Conservation (phyloP, 306 rosid genomes). For the Pueraria montana region DNA sequence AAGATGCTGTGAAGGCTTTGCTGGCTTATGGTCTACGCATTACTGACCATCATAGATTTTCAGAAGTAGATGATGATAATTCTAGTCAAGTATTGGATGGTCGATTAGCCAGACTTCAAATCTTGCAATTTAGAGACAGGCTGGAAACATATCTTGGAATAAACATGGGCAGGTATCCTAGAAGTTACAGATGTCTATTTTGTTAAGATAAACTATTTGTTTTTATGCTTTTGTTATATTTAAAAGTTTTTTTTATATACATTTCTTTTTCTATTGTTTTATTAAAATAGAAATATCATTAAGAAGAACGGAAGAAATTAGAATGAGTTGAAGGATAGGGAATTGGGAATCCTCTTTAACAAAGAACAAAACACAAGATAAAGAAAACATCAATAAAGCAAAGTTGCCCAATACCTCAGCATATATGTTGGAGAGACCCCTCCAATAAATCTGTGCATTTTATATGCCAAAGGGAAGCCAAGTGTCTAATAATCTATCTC, state of each 20-base stretch:
- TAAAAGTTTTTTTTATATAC: background rate
- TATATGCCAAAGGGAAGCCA: background rate
- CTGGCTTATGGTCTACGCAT: constrained; percentile 81
- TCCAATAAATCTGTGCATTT: background rate
- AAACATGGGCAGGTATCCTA: constrained; percentile 95
- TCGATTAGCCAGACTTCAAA: constrained; percentile 81
- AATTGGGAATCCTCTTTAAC: constrained; percentile 15
- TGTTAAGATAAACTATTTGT: background rate
- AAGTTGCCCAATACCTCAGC: constrained; percentile 9
- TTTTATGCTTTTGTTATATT: constrained; percentile 26
- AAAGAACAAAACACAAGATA: background rate
- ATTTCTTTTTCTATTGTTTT: background rate
- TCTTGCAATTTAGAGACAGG: constrained; percentile 86
- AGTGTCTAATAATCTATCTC: constrained; percentile 34
- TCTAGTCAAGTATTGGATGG: constrained; percentile 69
- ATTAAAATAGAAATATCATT: constrained; percentile 6
- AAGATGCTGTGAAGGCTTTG: constrained; percentile 81
- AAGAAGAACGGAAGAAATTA: constrained; percentile 34
- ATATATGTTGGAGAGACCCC: constrained; percentile 18
- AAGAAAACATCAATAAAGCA: background rate
- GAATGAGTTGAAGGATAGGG: constrained; percentile 33
- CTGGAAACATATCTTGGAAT: constrained; percentile 95
- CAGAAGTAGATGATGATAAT: constrained; percentile 61
- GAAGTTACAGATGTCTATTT: constrained; percentile 42
- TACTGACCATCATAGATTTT: constrained; percentile 76